phyloP scores from a whole-genome alignment of 1,139 yeast species.

The Sugiyamaella castrensis region DNA sequence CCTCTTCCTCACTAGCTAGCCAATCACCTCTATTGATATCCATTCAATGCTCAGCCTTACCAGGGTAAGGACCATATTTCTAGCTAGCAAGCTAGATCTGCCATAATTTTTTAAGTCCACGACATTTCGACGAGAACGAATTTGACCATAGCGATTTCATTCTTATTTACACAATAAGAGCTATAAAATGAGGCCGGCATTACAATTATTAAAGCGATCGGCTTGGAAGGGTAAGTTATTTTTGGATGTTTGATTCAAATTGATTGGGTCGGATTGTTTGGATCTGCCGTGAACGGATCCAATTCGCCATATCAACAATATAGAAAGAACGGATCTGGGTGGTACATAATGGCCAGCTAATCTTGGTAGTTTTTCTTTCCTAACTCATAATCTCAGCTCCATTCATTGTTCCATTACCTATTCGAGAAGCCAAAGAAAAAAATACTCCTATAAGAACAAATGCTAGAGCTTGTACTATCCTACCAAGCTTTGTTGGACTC shows the following conservation, averaged over 20 bases:
- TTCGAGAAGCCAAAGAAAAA: conserved; percentile 75
- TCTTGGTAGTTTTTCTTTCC: no score
- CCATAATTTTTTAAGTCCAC: no score
- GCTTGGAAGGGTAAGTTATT: conserved; percentile 63
- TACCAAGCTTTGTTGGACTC: conserved; percentile 93
- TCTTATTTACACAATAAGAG: conserved; percentile 9
- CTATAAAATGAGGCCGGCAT: conserved; percentile 56
- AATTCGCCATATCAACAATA: no score
- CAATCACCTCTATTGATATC: no score
- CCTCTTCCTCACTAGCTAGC: no score
- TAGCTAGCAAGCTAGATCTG: no score
- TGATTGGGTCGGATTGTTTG: no score
- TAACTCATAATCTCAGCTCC: conserved; percentile 54
- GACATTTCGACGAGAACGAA: not conserved
- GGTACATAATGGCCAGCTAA: no score
- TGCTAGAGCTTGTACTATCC: conserved; percentile 88
- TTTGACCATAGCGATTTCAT: not conserved
- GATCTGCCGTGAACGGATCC: no score
- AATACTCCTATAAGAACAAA: conserved; percentile 89
- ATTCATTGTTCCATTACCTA: conserved; percentile 86
- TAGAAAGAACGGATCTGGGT: no score
- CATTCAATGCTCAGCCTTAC: no score
- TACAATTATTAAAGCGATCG: conserved; percentile 59
- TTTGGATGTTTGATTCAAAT: not conserved
- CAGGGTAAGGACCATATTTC: no score